Conservation (phyloP, 371 early-diverging fungal species). For the Funneliformis caledonium region DNA sequence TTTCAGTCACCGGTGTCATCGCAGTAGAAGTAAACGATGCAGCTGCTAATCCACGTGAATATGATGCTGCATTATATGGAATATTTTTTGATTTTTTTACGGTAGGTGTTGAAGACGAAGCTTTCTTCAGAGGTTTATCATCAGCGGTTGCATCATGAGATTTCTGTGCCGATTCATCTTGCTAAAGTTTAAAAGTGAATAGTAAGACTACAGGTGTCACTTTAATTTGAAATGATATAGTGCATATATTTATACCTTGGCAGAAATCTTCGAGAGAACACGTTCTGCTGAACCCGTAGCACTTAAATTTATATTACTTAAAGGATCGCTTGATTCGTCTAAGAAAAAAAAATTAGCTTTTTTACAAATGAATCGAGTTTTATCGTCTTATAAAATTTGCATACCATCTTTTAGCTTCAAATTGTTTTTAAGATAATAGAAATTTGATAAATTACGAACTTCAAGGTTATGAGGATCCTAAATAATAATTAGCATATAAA, state of each 20-base stretch:
- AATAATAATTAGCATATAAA: constrained; percentile 10
- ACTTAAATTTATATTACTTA: constrained; percentile 33
- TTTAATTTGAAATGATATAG: neutral
- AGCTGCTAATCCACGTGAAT: constrained; percentile 80
- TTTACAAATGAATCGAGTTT: neutral
- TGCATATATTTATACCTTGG: neutral
- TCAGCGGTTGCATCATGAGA: constrained; percentile 41
- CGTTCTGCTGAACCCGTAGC: constrained; percentile 33
- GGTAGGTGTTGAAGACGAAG: constrained; percentile 48
- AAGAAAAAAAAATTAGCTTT: neutral
- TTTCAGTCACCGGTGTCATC: constrained; percentile 71
- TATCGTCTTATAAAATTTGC: neutral
- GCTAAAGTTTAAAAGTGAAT: neutral
- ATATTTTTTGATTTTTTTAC: constrained; percentile 49
- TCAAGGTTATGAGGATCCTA: constrained; percentile 87
- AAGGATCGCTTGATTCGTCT: constrained; percentile 8
- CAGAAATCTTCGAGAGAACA: constrained; percentile 14
- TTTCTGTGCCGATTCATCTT: neutral
- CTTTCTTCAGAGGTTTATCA: constrained; percentile 41
- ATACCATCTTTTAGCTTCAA: constrained; percentile 56
- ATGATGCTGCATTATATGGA: constrained; percentile 81
- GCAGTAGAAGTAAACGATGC: constrained; percentile 90
- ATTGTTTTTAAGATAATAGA: constrained; percentile 75
- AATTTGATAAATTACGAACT: constrained; percentile 71
- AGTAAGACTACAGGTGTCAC: neutral